Percentiles rank a stretch among this genome's conserved stretches.
These are phyloP conservation scores for Alisma plantagoaquatica DNA, from an alignment of 106 monocot genomes.

Conservation along the genomic window DNA sequence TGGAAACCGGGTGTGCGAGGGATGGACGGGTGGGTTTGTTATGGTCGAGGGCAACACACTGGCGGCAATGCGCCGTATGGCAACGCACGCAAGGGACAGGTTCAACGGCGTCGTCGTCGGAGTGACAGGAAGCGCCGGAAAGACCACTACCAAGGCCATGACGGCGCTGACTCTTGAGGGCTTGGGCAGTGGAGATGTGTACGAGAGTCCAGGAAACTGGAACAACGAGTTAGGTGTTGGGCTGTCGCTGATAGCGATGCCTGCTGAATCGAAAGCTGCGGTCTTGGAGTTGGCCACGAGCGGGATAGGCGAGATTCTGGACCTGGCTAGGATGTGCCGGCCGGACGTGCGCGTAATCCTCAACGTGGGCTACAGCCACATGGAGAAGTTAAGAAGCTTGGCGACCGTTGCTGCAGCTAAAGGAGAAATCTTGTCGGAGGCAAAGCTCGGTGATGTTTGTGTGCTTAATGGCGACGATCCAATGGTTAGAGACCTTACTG, in stretches of 20 bases:
- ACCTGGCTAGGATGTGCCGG: conserved; percentile 17
- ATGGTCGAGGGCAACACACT: conserved; percentile 23
- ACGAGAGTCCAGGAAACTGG: conserved; percentile 16
- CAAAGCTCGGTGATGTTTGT: conserved; percentile 22
- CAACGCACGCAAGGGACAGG: conserved; percentile 13
- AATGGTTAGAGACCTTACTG: conserved; percentile 22
- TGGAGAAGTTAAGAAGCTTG: conserved; percentile 22
- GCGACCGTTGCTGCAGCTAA: conserved; percentile 29
- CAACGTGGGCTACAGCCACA: conserved; percentile 22
- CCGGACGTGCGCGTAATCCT: conserved; percentile 26
- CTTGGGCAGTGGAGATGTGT: conserved; percentile 15
- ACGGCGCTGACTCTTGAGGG: conserved; percentile 17
- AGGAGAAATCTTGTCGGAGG: conserved; percentile 26
- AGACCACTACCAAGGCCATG: conserved; percentile 32
- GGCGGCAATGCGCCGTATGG: conserved; percentile 22
- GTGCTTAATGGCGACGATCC: conserved; percentile 37
- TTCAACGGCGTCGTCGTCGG: conserved; percentile 20
- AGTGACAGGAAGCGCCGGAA: conserved; percentile 26
- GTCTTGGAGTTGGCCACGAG: conserved; percentile 26
- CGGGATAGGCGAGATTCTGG: conserved; percentile 23
- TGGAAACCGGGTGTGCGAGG: conserved; percentile 20
- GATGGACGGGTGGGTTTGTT: conserved; percentile 21
- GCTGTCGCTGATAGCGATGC: conserved; percentile 22
- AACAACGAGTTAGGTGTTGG: conserved; percentile 22
- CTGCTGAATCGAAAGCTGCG: conserved; percentile 11